phyloP scores from a whole-genome alignment of 2,329 filamentous ascomycete genomes.

The Colletotrichum liaoningense region DNA sequence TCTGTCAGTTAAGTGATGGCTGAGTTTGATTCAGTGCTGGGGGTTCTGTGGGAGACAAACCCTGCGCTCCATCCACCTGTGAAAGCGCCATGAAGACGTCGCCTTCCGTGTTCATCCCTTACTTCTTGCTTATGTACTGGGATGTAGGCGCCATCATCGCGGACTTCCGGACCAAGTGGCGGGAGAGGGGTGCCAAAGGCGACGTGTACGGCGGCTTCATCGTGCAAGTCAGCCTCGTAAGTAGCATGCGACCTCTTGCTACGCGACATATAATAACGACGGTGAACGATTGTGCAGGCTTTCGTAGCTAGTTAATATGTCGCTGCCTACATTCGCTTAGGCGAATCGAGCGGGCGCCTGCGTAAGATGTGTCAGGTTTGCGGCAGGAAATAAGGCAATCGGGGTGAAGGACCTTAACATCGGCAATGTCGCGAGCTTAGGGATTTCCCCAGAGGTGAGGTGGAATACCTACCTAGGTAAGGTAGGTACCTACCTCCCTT shows the following conservation, averaged over 20 bases:
- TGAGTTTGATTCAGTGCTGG: slow-evolving; percentile 38
- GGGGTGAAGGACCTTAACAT: background rate
- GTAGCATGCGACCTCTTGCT: slow-evolving; percentile 80
- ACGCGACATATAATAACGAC: background rate
- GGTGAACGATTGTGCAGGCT: background rate
- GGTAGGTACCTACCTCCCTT: background rate
- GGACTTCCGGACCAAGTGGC: slow-evolving; percentile 77
- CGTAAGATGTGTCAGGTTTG: background rate
- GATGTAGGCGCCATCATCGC: slow-evolving; percentile 92
- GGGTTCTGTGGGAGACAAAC: slow-evolving; percentile 60
- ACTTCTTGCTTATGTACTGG: slow-evolving; percentile 99
- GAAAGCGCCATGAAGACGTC: slow-evolving; percentile 94
- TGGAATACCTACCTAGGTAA: background rate
- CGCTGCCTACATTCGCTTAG: background rate
- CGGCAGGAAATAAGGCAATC: background rate
- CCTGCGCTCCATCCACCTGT: slow-evolving; percentile 97
- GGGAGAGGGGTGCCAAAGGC: slow-evolving; percentile 88
- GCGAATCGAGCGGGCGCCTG: background rate
- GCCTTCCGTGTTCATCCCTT: slow-evolving; percentile 89
- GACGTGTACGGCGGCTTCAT: slow-evolving; percentile 78
- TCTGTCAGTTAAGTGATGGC: slow-evolving; percentile 29
- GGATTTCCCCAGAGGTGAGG: too few relatives aligned
- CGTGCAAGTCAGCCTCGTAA: slow-evolving; percentile 80
- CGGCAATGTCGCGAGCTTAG: too few relatives aligned
- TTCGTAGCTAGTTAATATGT: background rate